Conservation (phyloP, 2,329 filamentous ascomycete species). For the Aaosphaeria pasadenensis region DNA sequence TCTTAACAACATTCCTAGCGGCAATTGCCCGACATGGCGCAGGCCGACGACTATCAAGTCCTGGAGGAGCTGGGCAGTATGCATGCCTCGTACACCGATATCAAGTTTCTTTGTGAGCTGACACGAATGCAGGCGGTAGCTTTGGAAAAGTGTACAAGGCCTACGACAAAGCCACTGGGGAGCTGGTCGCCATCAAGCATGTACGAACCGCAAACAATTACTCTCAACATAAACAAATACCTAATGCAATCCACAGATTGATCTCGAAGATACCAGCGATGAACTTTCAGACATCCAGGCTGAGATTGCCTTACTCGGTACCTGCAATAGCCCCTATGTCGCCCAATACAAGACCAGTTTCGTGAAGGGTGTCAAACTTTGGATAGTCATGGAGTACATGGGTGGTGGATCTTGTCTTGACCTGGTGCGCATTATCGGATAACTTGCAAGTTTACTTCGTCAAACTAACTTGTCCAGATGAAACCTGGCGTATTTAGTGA, state of each 20-base stretch:
- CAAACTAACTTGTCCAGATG: constrained; percentile 55
- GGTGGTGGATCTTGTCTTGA: constrained; percentile 95
- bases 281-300: constrained; percentile 98
- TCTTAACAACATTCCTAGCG: constrained; percentile 1
- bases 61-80: constrained; percentile 93
- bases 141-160: constrained; percentile 98
- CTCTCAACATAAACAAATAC: not conserved
- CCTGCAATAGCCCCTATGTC: constrained; percentile 89
- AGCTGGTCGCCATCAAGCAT: constrained; percentile 95
- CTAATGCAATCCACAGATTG: constrained; percentile 62
- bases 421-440: constrained; percentile 57
- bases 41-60: constrained; percentile 85
- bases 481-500: constrained; percentile 89
- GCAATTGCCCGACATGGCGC: constrained; percentile 59
- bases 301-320: constrained; percentile 92
- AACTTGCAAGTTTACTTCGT: not conserved
- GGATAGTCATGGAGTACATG: constrained; percentile 99
- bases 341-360: constrained; percentile 97
- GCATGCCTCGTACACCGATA: constrained; percentile 29
- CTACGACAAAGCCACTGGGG: constrained; percentile 84
- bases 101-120: constrained; percentile 6
- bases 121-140: constrained; percentile 66
- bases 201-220: constrained; percentile 49
- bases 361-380: constrained; percentile 91
- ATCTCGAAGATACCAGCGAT: constrained; percentile 97